Evolutionary conservation across 306 rosid genomes (phyloP).

Genomic region (Styphnolobium japonicum): DNA sequence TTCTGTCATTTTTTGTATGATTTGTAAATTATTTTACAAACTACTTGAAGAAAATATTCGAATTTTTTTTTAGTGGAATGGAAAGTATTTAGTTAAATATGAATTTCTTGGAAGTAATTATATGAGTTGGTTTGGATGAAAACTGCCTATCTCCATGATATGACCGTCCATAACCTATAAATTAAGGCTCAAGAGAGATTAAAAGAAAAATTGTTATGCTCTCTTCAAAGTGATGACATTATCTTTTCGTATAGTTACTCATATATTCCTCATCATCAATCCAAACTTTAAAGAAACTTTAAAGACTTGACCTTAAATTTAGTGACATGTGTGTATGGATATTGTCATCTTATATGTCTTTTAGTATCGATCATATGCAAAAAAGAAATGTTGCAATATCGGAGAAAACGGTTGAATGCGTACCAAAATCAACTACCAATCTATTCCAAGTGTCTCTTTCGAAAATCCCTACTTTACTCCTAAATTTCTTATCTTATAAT

Average conservation of each 20-base stretch:
- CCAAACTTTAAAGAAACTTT: neutral
- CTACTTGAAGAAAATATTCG: neutral
- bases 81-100: neutral
- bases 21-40: neutral
- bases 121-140: too few species aligned
- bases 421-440: slow-evolving; percentile 15
- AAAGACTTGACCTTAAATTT: neutral
- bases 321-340: slow-evolving; percentile 14
- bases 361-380: neutral
- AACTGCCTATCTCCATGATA: neutral
- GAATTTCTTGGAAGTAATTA: neutral
- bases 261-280: neutral
- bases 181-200: neutral
- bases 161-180: neutral
- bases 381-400: neutral
- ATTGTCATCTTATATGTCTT: neutral
- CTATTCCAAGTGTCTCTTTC: slow-evolving; percentile 5
- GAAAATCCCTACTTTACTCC: neutral
- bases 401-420: slow-evolving; percentile 13
- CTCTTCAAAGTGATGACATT: neutral
- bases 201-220: neutral
- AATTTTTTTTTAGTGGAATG: neutral
- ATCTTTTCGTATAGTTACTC: neutral
- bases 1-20: neutral
- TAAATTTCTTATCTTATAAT: neutral